phyloP scores from a whole-genome alignment of 2,329 filamentous ascomycete species.

The Colletotrichum euphorbiae region DNA sequence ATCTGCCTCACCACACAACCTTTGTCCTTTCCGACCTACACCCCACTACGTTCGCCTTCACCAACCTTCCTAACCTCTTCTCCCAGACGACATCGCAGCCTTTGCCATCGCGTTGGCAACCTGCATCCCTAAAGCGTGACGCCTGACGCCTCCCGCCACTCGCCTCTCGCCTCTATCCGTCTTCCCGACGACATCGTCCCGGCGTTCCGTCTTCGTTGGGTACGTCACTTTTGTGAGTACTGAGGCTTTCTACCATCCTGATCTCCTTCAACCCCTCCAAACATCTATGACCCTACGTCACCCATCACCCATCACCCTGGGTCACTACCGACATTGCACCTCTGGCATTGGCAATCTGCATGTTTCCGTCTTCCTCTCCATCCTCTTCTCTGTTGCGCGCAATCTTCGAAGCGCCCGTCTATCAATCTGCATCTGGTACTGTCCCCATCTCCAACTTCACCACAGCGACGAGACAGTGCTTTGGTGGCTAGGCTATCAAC shows the following conservation, averaged over 20 bases:
- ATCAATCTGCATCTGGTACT: neutral
- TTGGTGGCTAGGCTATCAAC: constrained; percentile 5
- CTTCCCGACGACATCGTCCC: constrained; percentile 6
- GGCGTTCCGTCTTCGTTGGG: constrained; percentile 17
- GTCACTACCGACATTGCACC: constrained; percentile 7
- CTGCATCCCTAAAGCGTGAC: neutral
- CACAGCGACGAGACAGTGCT: constrained; percentile 1
- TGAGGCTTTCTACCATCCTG: constrained; percentile 12
- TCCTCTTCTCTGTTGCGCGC: neutral
- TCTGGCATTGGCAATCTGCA: constrained; percentile 19
- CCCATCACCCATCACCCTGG: constrained; percentile 24
- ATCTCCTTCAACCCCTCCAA: constrained; percentile 2
- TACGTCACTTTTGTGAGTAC: constrained; percentile 37
- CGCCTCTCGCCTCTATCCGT: neutral
- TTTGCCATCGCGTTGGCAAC: constrained; percentile 24
- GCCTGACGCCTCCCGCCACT: neutral
- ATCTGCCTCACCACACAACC: constrained; percentile 29
- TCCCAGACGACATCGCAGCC: constrained; percentile 21
- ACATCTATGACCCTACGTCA: constrained; percentile 33
- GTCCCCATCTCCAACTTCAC: constrained; percentile 9
- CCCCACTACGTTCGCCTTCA: constrained; percentile 7
- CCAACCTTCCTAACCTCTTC: constrained; percentile 16
- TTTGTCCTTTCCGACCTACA: constrained; percentile 11
- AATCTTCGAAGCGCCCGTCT: neutral
- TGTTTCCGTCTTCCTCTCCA: constrained; percentile 9